Evolutionary conservation across 129 eudicot species (phyloP).

Genomic region (Deinandra increscens): DNA sequence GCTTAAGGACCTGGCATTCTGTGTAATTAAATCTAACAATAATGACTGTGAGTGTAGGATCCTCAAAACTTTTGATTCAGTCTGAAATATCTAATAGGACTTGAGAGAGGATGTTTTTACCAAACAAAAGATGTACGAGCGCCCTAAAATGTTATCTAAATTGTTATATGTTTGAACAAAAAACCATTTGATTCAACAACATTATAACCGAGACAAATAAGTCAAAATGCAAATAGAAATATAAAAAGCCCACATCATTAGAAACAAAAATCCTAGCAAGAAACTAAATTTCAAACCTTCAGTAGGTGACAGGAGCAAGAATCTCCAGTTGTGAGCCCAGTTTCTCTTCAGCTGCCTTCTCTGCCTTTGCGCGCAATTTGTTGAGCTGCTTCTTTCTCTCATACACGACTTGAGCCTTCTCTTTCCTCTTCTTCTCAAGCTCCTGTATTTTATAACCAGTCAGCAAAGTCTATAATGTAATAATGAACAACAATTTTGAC

Average conservation of each 20-base stretch:
- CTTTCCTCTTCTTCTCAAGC: constrained; percentile 81
- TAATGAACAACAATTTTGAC: not conserved
- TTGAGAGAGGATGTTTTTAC: no score
- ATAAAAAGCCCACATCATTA: constrained; percentile 11
- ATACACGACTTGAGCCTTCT: constrained; percentile 57
- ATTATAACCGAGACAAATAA: constrained; percentile 14
- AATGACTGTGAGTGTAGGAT: no score
- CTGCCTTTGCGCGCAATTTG: constrained; percentile 60
- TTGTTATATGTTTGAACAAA: constrained; percentile 15
- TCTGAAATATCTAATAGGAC: no score
- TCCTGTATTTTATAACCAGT: constrained; percentile 36
- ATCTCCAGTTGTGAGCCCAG: constrained; percentile 57
- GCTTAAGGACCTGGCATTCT: no score
- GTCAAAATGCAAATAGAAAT: constrained; percentile 19
- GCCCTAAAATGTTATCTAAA: not conserved
- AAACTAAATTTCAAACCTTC: constrained; percentile 22
- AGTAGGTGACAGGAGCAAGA: constrained; percentile 63
- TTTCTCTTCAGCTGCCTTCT: constrained; percentile 64
- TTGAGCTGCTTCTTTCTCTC: constrained; percentile 73
- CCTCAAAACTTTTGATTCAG: no score
- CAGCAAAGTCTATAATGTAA: not conserved
- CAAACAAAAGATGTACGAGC: not conserved
- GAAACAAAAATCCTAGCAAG: constrained; percentile 33
- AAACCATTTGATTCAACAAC: constrained; percentile 9
- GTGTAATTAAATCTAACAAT: no score